These are phyloP conservation scores for Didymella pinodella DNA, from an alignment of 2,329 filamentous ascomycete species.

Conservation along the genomic window DNA sequence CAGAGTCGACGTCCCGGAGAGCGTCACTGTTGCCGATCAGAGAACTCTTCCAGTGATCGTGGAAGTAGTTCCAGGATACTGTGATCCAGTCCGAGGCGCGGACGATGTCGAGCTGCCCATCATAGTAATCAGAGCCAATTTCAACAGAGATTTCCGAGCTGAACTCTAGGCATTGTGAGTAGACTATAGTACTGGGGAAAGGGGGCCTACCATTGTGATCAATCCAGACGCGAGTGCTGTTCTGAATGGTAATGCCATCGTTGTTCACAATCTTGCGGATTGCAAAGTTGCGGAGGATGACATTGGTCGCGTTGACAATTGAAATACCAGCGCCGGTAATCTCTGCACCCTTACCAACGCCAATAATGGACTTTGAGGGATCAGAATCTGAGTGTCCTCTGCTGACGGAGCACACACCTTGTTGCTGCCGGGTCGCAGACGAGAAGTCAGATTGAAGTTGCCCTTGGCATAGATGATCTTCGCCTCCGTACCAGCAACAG, in stretches of 20 bases:
- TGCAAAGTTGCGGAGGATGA: constrained; percentile 70
- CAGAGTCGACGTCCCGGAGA: constrained; percentile 65
- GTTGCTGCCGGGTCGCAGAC: constrained; percentile 57
- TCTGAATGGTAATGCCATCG: constrained; percentile 68
- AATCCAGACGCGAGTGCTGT: constrained; percentile 66
- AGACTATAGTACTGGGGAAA: accelerated
- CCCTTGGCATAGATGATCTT: constrained; percentile 56
- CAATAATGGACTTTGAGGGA: constrained; percentile 38
- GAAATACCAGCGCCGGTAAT: constrained; percentile 59
- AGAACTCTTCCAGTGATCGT: constrained; percentile 69
- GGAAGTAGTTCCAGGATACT: constrained; percentile 61
- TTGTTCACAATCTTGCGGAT: constrained; percentile 65
- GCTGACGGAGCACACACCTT: constrained; percentile 1
- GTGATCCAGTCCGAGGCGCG: constrained; percentile 70
- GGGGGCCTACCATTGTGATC: constrained; percentile 63
- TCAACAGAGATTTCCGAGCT: constrained; percentile 63
- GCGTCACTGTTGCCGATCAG: constrained; percentile 67
- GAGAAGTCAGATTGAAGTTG: constrained; percentile 52
- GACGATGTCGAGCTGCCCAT: constrained; percentile 70
- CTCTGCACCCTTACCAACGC: constrained; percentile 53
- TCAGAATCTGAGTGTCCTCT: constrained; percentile 35
- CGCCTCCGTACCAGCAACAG: constrained; percentile 36
- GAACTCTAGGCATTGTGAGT: constrained; percentile 54
- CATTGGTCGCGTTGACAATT: constrained; percentile 63
- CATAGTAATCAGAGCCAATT: constrained; percentile 70